Evolutionary conservation across 2,329 filamentous ascomycete genomes (phyloP), one percentile per base, ranked within the genome.

Genomic region (Colletotrichum abscissum): DNA sequence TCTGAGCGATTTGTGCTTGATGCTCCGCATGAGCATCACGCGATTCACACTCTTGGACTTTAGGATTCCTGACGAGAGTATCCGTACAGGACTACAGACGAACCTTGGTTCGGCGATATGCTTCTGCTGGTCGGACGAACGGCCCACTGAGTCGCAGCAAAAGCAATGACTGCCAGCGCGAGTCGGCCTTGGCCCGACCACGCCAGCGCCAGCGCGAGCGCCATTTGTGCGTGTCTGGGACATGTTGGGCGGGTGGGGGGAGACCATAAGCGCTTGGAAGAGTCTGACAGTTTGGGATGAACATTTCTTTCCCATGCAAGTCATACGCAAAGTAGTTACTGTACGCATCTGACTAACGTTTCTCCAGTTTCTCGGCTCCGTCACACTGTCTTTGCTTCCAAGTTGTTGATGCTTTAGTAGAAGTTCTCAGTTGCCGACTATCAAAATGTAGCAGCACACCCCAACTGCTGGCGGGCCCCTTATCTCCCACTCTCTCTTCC

Each of bases 151-250:
- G 54, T 55, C 26, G 55, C 42, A n/a, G 19, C 30, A 46, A 57
- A 35, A 33, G 16, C 64, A 46, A 35, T 19, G 46, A 16, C 11
- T 26, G 46, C 63, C 46, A 49, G 56, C 22, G 46, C 56, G n/a
- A 6, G 67, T 73, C 70, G 70, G 70, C 19, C 70, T 65, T 62
- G 67, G 70, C 60, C 70, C 70, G 70, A 73, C 70, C 9, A 60
- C 55, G 55, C 55, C 28, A 56, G 67, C 67, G 67, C 69, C 70
- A 16, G 67, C 55, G 55, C 55, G 19, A 56, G 67, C 30, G 30
- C 33, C 33, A 35, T 52, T 56, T n/a, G 46, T 49, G 2, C 0
- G 67, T 62, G 19, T 60, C n/a, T 60, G 24, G 26, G 38, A n/a
- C 11, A 14, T 26, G 12, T 14, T 46, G 19, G 14, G 16, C 38